These are phyloP conservation scores for Ustilago shanxiensis DNA, from an alignment of 1,284 basidiomycete genomes.

Conservation along the genomic window DNA sequence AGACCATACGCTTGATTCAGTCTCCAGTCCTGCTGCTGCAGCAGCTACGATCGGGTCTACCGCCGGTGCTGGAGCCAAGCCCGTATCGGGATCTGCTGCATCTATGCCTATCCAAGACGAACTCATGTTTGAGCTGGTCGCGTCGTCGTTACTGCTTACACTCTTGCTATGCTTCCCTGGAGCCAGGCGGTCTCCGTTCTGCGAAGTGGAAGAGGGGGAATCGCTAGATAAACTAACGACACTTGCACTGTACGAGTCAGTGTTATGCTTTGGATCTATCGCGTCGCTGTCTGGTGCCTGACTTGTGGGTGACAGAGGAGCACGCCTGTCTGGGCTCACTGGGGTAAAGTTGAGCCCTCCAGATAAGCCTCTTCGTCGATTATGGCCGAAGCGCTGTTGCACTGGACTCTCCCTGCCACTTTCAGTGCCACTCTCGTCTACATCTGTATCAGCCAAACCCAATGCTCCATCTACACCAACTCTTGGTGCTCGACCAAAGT, in stretches of 20 bases:
- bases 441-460: constrained; percentile 56
- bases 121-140: constrained; percentile 33
- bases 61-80: not conserved
- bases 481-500: constrained; percentile 42
- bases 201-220: constrained; percentile 16
- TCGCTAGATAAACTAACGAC: constrained; percentile 38
- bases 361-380: constrained; percentile 28
- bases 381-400: constrained; percentile 15
- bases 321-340: constrained; percentile 18
- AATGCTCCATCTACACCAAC: constrained; percentile 60
- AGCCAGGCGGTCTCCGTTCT: constrained; percentile 6
- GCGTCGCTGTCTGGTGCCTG: not conserved
- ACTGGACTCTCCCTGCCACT: constrained; percentile 52
- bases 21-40: constrained; percentile 36
- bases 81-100: not conserved
- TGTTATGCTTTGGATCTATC: not conserved
- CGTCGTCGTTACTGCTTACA: constrained; percentile 14
- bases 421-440: constrained; percentile 58
- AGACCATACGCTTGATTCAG: constrained; percentile 7
- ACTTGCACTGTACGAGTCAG: constrained; percentile 20
- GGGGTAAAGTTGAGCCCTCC: constrained; percentile 51
- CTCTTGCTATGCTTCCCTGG: not conserved
- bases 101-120: constrained; percentile 52
- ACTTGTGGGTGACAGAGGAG: not conserved
- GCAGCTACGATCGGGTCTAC: constrained; percentile 19